A percentile compares a stretch with the other conserved stretches of the same genome.
Evolutionary conservation across 768 basidiomycete genomes (phyloP).

Genomic region (Udeniomyces megalosporus): DNA sequence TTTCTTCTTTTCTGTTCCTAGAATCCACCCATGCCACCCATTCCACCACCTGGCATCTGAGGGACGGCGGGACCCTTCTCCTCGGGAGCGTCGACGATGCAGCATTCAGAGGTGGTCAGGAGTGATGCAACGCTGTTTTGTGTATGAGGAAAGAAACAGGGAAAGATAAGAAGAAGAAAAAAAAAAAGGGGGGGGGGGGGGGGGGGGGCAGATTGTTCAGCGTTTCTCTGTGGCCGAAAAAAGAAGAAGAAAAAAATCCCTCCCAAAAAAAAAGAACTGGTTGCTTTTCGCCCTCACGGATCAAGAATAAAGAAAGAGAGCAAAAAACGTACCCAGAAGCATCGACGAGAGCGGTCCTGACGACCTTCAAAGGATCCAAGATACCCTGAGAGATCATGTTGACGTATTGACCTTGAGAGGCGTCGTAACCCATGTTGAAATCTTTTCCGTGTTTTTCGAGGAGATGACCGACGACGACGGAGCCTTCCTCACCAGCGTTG

Average conservation of each 20-base stretch:
- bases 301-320: neutral
- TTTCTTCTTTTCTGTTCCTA: neutral
- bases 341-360: conserved; percentile 79
- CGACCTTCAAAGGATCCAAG: conserved; percentile 91
- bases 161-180: neutral
- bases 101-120: conserved; percentile 81
- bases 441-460: conserved; percentile 47
- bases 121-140: conserved; percentile 71
- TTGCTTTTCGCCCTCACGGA: no score
- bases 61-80: conserved; percentile 46
- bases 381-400: conserved; percentile 93
- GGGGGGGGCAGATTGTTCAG: no score
- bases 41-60: conserved; percentile 26
- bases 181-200: neutral
- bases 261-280: no score
- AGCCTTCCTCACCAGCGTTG: conserved; percentile 88
- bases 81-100: conserved; percentile 70
- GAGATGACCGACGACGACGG: conserved; percentile 80
- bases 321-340: conserved; percentile 34
- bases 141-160: neutral
- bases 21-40: conserved; percentile 36
- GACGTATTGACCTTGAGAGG: conserved; percentile 74
- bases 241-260: no score
- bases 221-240: no score
- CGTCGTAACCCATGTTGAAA: conserved; percentile 87